These are phyloP conservation scores for Megacollybia marginata DNA, from an alignment of 768 basidiomycete genomes.

Conservation along the genomic window DNA sequence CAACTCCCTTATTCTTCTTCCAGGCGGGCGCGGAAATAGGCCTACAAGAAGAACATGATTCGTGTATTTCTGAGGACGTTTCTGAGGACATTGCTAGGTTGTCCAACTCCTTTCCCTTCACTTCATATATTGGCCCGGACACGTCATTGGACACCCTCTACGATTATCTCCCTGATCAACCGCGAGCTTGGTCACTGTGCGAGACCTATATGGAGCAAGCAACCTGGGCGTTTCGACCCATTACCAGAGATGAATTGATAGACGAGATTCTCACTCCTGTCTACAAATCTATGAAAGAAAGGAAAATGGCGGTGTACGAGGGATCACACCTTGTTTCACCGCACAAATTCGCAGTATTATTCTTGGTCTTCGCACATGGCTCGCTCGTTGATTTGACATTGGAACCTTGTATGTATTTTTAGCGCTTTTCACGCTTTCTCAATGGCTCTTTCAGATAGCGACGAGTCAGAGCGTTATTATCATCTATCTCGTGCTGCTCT, in stretches of 20 bases:
- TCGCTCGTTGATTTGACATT: slow-evolving; percentile 55
- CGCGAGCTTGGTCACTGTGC: slow-evolving; percentile 55
- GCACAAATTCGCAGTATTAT: slow-evolving; percentile 47
- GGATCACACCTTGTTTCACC: slow-evolving; percentile 30
- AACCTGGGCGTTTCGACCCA: slow-evolving; percentile 56
- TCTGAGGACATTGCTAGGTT: slow-evolving; percentile 38
- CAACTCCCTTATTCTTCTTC: not conserved
- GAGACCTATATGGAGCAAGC: slow-evolving; percentile 65
- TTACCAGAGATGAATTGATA: slow-evolving; percentile 62
- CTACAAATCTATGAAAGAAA: slow-evolving; percentile 36
- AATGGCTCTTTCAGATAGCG: slow-evolving; percentile 23
- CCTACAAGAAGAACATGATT: slow-evolving; percentile 27
- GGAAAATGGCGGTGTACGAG: slow-evolving; percentile 9
- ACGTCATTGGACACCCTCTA: slow-evolving; percentile 37
- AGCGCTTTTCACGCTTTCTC: not conserved
- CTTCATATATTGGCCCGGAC: slow-evolving; percentile 28
- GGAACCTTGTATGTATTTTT: slow-evolving; percentile 37
- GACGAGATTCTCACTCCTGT: slow-evolving; percentile 58
- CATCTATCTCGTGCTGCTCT: slow-evolving; percentile 38
- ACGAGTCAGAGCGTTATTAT: slow-evolving; percentile 39
- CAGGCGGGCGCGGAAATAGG: slow-evolving; percentile 47
- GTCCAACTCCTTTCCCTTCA: slow-evolving; percentile 40
- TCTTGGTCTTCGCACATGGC: slow-evolving; percentile 49
- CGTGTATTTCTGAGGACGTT: slow-evolving; percentile 27
- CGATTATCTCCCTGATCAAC: slow-evolving; percentile 46